Base-by-base conservation (phyloP, 2,329 filamentous ascomycete species). In the Cladosporium phlei region DNA sequence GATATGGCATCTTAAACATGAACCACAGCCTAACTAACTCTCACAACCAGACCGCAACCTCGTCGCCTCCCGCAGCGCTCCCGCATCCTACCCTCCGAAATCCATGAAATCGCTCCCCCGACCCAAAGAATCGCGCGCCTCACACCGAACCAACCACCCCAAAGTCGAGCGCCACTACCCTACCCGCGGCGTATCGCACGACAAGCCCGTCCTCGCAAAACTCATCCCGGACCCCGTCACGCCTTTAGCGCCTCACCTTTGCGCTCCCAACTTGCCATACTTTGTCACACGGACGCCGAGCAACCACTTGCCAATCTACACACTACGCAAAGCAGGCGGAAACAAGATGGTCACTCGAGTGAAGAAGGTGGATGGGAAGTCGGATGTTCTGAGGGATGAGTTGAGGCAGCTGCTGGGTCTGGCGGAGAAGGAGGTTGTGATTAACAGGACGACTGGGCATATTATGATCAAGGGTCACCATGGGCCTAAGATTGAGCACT, bases 341-440 rank as follows among this genome's bases (percentile, higher is more conserved):
- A 93, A 86, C 54, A 75, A 82, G 61, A 79, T 82, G 58, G 69
- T 86, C 59, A 94, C 91, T 4, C 67, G 80, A 47, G 69, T 98
- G 47, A 85, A 88, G 65, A 89, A 86, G 67, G 77, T 91, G 39
- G 81, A 88, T 48, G 93, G 93, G 12, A 78, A 95, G 63, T 60
- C 81, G 39, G 66, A 71, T 24, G 76, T 72, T 3, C 64, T 97
- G 53, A 74, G 79, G 51, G 66, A 76, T 27, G 84, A 89, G 56
- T 63, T 97, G 47, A 69, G 73, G 28, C 61, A 68, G 16, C 76
- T 73, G 9, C 65, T 95, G 51, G 51, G 54, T 20, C 29, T 61
- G 29, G 37, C 48, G 21, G 62, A 73, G 39, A 70, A 77, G 11
- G 69, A 80, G 5, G 71, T 83, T 32, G 69, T 65, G 52, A 71